Percentiles rank a stretch among this genome's conserved stretches.
phyloP scores from a whole-genome alignment of 2,329 filamentous ascomycete genomes.

The Aureobasidium musti region DNA sequence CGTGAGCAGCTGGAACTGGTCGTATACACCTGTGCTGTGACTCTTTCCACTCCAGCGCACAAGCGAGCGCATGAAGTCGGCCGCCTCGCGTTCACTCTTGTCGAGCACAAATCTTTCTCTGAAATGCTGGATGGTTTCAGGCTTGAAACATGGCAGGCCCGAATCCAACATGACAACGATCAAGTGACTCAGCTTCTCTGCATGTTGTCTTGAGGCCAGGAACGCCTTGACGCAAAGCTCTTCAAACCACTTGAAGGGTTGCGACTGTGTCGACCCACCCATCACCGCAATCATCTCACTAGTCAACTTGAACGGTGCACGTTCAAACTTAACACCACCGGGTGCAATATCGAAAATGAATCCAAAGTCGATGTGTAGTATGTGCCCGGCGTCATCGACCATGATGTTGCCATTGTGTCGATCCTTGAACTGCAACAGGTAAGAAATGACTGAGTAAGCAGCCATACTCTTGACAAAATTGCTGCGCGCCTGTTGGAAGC shows the following conservation, averaged over 20 bases:
- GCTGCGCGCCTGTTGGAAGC: conserved; percentile 90
- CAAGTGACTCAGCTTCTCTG: conserved; percentile 84
- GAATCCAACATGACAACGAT: conserved; percentile 95
- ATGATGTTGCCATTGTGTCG: conserved; percentile 99
- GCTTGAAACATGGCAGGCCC: conserved; percentile 96
- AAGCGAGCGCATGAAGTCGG: conserved; percentile 87
- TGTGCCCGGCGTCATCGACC: conserved; percentile 96
- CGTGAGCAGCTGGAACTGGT: conserved; percentile 95
- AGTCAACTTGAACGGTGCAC: conserved; percentile 97
- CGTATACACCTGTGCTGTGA: conserved; percentile 91
- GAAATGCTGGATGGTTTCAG: conserved; percentile 91
- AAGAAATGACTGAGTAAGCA: conserved; percentile 95
- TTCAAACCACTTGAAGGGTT: conserved; percentile 94
- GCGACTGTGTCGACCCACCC: conserved; percentile 78
- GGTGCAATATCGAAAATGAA: conserved; percentile 99
- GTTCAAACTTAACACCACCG: conserved; percentile 95
- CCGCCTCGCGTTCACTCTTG: conserved; percentile 86
- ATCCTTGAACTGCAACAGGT: conserved; percentile 97
- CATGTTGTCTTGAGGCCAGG: conserved; percentile 80
- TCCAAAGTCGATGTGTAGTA: conserved; percentile 97
- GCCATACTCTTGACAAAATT: conserved; percentile 99
- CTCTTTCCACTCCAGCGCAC: conserved; percentile 88
- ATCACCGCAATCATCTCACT: conserved; percentile 99
- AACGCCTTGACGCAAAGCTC: conserved; percentile 96
- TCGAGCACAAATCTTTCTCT: conserved; percentile 90